phyloP scores from a whole-genome alignment of 176 grass and related monocot species.

The Poa annua region DNA sequence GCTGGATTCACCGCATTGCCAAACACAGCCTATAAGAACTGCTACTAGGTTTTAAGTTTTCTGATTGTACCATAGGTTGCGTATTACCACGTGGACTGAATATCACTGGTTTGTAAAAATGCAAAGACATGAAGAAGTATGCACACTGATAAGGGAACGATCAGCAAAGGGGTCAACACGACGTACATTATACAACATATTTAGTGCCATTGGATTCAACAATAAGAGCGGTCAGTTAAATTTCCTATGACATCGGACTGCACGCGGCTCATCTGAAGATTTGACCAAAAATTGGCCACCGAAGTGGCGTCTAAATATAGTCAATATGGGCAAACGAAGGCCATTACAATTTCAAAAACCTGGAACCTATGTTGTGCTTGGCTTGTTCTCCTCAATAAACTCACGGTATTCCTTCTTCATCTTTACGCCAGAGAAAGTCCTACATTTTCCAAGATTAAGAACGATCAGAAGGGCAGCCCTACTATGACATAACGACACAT shows the following conservation, averaged over 20 bases:
- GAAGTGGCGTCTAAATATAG: constrained; percentile 29
- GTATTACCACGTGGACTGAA: neutral
- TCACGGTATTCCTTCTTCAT: constrained; percentile 99
- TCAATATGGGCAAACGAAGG: constrained; percentile 20
- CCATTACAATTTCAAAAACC: constrained; percentile 18
- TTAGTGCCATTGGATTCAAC: constrained; percentile 30
- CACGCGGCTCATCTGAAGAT: constrained; percentile 29
- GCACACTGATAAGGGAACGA: neutral
- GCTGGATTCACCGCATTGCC: no score
- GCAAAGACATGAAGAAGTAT: neutral
- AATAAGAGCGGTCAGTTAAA: constrained; percentile 29
- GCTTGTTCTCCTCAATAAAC: constrained; percentile 81
- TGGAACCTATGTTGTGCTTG: neutral
- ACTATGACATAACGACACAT: neutral
- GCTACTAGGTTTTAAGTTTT: neutral
- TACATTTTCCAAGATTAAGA: constrained; percentile 51
- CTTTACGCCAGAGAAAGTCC: constrained; percentile 89
- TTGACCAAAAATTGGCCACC: constrained; percentile 46
- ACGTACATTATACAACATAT: constrained; percentile 36
- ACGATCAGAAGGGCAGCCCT: constrained; percentile 7
- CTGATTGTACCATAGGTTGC: neutral
- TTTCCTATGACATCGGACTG: constrained; percentile 27
- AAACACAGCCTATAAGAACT: no score
- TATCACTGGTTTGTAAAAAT: neutral
- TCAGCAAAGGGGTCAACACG: constrained; percentile 10